Evolutionary conservation across 2,329 filamentous ascomycete genomes (phyloP).

Genomic region (Fonsecaea erecta): DNA sequence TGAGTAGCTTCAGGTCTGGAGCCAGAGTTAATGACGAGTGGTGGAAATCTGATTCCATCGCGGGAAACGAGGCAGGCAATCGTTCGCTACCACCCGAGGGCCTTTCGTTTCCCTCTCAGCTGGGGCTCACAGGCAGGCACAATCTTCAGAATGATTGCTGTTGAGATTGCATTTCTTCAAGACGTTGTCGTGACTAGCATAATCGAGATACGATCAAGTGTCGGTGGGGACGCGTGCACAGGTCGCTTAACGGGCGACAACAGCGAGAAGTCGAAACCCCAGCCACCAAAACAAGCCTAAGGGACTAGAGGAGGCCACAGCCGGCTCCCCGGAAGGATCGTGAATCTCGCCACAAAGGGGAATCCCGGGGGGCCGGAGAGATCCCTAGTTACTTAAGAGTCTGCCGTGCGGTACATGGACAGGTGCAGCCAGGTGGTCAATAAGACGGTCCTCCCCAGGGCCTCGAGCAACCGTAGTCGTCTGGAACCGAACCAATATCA

Average conservation of each 20-base stretch:
- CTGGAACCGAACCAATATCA: neutral
- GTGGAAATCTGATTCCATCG: neutral
- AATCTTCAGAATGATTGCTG: neutral
- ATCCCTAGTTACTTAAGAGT: neutral
- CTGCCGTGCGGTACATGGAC: neutral
- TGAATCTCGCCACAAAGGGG: neutral
- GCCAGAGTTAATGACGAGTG: neutral
- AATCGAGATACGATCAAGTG: neutral
- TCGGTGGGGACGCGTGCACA: neutral
- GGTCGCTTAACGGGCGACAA: neutral
- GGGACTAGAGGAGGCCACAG: neutral
- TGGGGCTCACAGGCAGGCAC: neutral
- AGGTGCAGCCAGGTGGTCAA: neutral
- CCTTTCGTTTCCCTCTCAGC: neutral
- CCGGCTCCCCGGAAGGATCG: slow-evolving; percentile 1
- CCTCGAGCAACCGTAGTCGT: neutral
- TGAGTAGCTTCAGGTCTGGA: neutral
- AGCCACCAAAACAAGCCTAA: slow-evolving; percentile 4
- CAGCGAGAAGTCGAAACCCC: neutral
- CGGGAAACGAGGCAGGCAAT: neutral
- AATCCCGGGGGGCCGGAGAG: neutral
- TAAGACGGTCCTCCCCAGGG: neutral
- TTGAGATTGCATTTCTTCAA: neutral
- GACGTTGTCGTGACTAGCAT: neutral
- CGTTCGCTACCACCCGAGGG: neutral